Conservation (phyloP, 2,329 filamentous ascomycete genomes). For the Talaromyces islandicus region DNA sequence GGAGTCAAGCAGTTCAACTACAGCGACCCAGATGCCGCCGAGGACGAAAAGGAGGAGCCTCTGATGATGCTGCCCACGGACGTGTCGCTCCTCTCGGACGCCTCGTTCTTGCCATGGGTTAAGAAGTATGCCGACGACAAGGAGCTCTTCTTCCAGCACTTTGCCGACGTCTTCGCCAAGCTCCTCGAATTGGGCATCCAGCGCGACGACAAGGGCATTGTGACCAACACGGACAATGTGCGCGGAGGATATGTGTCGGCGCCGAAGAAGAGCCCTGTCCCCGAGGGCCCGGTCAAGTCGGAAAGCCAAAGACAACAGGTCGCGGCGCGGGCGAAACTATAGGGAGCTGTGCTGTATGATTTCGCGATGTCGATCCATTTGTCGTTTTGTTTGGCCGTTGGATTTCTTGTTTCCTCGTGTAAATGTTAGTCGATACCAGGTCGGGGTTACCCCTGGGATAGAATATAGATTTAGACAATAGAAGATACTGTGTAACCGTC, state of each 20-base stretch:
- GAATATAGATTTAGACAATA: background rate
- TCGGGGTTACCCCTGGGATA: background rate
- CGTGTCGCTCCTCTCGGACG: slow-evolving; percentile 52
- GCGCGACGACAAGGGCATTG: slow-evolving; percentile 47
- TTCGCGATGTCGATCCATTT: background rate
- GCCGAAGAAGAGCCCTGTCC: slow-evolving; percentile 23
- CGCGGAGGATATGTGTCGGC: slow-evolving; percentile 52
- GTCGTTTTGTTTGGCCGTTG: background rate
- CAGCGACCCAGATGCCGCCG: slow-evolving; percentile 47
- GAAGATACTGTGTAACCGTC: background rate
- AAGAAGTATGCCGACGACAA: slow-evolving; percentile 56
- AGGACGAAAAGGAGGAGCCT: slow-evolving; percentile 42
- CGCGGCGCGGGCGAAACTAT: slow-evolving; percentile 3
- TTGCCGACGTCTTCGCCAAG: slow-evolving; percentile 54
- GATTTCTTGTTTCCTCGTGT: background rate
- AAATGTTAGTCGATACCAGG: background rate
- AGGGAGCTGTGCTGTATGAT: background rate
- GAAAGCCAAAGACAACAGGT: slow-evolving; percentile 3
- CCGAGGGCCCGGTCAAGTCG: slow-evolving; percentile 6
- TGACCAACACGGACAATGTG: slow-evolving; percentile 53
- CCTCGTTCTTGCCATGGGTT: slow-evolving; percentile 51
- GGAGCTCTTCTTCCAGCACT: slow-evolving; percentile 57
- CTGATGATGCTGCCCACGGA: slow-evolving; percentile 65
- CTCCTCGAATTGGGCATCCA: slow-evolving; percentile 56
- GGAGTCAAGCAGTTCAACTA: slow-evolving; percentile 55